Conservation (phyloP, 2,329 filamentous ascomycete genomes). For the Neurospora sp. region DNA sequence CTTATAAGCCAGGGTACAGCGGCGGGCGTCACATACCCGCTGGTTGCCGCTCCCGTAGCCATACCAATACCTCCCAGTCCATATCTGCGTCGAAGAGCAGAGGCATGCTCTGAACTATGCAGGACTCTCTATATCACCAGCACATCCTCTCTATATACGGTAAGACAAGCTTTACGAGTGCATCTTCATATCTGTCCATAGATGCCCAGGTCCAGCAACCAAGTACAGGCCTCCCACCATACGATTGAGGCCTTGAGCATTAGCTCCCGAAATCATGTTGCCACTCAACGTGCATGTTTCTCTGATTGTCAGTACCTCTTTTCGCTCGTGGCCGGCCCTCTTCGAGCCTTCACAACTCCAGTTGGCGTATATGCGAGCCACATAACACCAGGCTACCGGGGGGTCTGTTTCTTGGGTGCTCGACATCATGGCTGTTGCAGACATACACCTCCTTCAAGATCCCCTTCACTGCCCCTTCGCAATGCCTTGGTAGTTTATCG, state of each 20-base stretch:
- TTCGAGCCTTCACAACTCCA: neutral
- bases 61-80: neutral
- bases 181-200: constrained; percentile 3
- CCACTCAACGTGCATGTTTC: neutral
- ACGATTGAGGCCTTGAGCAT: neutral
- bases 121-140: constrained; percentile 16
- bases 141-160: constrained; percentile 20
- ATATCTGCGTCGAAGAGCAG: constrained; percentile 2
- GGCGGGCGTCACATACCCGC: neutral
- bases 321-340: neutral
- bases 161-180: constrained; percentile 19
- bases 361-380: neutral
- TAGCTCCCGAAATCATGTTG: neutral
- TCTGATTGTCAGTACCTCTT: neutral
- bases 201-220: neutral
- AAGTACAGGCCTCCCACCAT: neutral
- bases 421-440: neutral
- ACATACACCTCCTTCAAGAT: neutral
- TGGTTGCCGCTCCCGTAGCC: neutral
- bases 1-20: neutral
- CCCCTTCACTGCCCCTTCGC: neutral
- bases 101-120: constrained; percentile 4
- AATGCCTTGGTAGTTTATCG: neutral
- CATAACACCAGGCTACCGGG: neutral
- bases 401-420: neutral